phyloP scores from a whole-genome alignment of 73 alveolate species.

The Breviolum minutum region DNA sequence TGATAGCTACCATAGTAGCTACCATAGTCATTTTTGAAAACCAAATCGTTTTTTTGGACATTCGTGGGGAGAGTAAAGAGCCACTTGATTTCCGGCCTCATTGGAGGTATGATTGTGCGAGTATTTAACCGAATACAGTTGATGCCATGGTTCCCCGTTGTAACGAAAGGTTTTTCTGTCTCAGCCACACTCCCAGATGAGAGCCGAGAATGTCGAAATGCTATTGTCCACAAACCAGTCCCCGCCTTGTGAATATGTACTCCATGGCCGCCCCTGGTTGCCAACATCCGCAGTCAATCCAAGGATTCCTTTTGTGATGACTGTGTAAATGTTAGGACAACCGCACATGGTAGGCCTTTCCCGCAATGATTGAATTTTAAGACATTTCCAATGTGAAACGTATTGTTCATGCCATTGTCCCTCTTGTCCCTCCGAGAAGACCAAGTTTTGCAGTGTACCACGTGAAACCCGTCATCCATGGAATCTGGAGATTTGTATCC shows the following conservation, averaged over 20 bases:
- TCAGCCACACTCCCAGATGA: neutral
- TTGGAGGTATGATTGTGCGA: neutral
- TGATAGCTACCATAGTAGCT: conserved; percentile 1
- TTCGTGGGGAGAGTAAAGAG: neutral
- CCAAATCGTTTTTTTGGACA: neutral
- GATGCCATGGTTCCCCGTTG: conserved; percentile 47
- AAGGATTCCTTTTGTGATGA: conserved; percentile 4
- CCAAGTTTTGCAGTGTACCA: conserved; percentile 10
- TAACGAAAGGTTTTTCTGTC: neutral
- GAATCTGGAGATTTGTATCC: no score
- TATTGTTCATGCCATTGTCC: conserved; percentile 32
- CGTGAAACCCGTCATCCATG: neutral
- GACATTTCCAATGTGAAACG: conserved; percentile 29
- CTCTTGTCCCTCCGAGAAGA: neutral
- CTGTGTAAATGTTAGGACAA: neutral
- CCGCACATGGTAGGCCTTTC: neutral
- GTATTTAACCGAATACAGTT: neutral
- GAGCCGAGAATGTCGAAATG: neutral
- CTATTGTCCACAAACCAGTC: conserved; percentile 9
- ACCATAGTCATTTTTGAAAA: neutral
- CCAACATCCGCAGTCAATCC: conserved; percentile 13
- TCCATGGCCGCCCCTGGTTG: conserved; percentile 20
- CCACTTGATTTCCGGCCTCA: conserved; percentile 34
- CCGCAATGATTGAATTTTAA: neutral
- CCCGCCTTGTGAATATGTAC: neutral